A percentile compares a stretch with the other conserved stretches of the same genome.
phyloP scores from a whole-genome alignment of 192 early-diverging fungal species.

The Coemansia sp. region DNA sequence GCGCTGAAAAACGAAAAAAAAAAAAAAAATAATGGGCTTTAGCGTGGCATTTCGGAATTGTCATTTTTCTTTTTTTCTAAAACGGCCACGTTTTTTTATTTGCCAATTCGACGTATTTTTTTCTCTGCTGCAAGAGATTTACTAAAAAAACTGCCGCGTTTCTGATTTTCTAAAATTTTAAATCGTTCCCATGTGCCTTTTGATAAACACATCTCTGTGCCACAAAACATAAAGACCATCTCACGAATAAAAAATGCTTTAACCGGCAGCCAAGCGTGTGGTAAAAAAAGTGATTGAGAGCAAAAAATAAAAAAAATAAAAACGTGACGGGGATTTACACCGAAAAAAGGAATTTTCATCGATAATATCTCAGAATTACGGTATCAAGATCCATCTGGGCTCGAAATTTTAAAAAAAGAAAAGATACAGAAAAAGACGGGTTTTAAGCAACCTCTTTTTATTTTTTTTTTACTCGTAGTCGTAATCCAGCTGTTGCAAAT shows the following conservation, averaged over 20 bases:
- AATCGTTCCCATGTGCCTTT: no score
- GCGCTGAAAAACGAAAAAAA: not conserved
- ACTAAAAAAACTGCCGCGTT: not conserved
- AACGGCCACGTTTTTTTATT: no score
- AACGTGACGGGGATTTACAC: not conserved
- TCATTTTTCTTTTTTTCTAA: not conserved
- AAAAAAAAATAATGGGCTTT: no score
- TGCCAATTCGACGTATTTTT: no score
- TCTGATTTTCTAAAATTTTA: no score
- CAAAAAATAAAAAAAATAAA: not conserved
- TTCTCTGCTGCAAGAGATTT: no score
- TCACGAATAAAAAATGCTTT: no score
- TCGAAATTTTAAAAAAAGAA: not conserved
- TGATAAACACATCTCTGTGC: not conserved
- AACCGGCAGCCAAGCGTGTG: no score
- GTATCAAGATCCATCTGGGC: not conserved
- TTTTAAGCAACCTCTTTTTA: no score
- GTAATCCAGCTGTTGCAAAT: slow-evolving; percentile 4
- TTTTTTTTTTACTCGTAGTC: not conserved
- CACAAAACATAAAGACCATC: not conserved
- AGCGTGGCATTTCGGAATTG: not conserved
- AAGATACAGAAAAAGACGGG: no score
- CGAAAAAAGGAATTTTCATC: not conserved
- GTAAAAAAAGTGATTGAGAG: no score
- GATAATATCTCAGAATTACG: not conserved